Base-by-base conservation (phyloP, 2,329 filamentous ascomycete genomes). In the Botryotinia narcissicola region DNA sequence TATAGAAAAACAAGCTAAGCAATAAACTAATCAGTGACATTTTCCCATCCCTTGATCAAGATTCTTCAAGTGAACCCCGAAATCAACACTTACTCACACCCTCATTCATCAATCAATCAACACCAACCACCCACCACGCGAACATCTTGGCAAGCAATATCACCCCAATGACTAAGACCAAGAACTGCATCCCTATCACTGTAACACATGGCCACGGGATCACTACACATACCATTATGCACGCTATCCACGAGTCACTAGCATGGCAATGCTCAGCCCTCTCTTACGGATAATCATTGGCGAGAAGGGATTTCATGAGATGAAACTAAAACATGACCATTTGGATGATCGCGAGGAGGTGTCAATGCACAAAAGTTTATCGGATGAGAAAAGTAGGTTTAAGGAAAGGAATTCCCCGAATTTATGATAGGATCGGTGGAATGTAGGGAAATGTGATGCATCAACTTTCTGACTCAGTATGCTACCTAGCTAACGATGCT, bases 201-300 rank as follows among this genome's bases (percentile, higher is more conserved):
- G 18, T 42, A 42, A 32, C 48, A 68, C 48, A 69, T 57, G 66
- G 66, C 48, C 66, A 69, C 48, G 66, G 66, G 66, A 57, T 69
- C 66, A 69, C 48, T 42, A 40, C 46, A 29, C 64, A 67, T 40
- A 40, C 64, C 32, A 48, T 25, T 25, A 2, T 63, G 61, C 61
- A 64, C 29, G 2, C n/a, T 32, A 20, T 54, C 35, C 64, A 57
- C 66, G 66, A 57, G 66, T 69, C 46, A 32, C 66, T 42, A 68
- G 66, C 48, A 68, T 57, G 66, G 48, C 48, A 42, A 22, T 51
- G 16, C 40, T 40, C 59, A 61, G 16, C 22, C 59, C 12, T 40
- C 25, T 29, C 6, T 9, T 18, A 29, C 29, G n/a, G n/a, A 7
- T 51, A 51, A 48, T 48, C 6, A 62, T 40, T 62, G 61, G n/a